Evolutionary conservation across 352 stramenopile genomes (phyloP).

Genomic region (Globisporangium alternatum): DNA sequence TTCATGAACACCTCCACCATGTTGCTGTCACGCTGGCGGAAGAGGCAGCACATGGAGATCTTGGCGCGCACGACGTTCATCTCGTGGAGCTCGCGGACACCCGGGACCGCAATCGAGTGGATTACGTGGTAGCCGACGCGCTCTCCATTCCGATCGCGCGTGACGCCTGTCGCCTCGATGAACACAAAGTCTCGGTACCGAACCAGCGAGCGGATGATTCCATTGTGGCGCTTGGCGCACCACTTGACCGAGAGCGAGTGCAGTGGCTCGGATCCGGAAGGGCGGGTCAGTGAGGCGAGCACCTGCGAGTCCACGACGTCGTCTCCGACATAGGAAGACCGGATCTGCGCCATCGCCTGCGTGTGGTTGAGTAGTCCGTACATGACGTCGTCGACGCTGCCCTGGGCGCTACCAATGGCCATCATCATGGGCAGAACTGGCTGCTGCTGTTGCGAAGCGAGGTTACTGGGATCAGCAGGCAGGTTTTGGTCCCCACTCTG

Average conservation of each 20-base stretch:
- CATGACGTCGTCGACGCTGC: constrained; percentile 36
- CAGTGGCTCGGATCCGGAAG: constrained; percentile 37
- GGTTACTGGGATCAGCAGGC: neutral
- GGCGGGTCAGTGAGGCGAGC: constrained; percentile 33
- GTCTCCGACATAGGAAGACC: constrained; percentile 49
- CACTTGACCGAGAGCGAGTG: constrained; percentile 28
- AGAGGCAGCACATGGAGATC: constrained; percentile 14
- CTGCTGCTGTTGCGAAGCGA: neutral
- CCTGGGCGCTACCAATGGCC: constrained; percentile 24
- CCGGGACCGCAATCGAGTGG: constrained; percentile 23
- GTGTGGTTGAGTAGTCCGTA: constrained; percentile 31
- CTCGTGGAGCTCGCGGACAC: constrained; percentile 11
- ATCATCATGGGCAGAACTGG: constrained; percentile 10
- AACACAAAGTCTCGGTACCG: constrained; percentile 60
- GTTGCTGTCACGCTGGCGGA: constrained; percentile 1
- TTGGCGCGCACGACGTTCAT: constrained; percentile 14
- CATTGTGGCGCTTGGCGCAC: constrained; percentile 16
- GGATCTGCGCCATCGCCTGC: constrained; percentile 31
- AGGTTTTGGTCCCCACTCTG: neutral
- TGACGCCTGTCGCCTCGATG: constrained; percentile 45
- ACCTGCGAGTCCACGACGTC: constrained; percentile 41
- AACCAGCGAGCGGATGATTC: constrained; percentile 30
- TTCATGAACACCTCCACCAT: constrained; percentile 6
- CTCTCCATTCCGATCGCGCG: constrained; percentile 29
- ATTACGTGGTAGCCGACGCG: constrained; percentile 55